These are phyloP conservation scores for Setomelanomma holmii DNA, from an alignment of 2,329 filamentous ascomycete genomes.

Conservation along the genomic window DNA sequence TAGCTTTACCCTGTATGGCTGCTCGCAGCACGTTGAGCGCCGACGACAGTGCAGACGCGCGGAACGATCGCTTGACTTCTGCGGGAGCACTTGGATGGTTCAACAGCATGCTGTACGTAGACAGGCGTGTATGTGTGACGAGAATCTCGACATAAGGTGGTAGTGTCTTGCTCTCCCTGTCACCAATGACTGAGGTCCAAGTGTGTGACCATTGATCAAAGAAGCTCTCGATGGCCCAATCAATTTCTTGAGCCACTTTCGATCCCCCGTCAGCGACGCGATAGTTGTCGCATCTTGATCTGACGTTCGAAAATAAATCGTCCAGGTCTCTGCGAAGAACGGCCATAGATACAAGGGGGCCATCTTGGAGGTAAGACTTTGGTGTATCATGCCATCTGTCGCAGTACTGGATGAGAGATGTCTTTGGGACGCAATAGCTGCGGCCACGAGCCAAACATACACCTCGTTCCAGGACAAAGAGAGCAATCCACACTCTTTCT, in stretches of 20 bases:
- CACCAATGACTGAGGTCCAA: constrained; percentile 55
- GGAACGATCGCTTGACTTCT: constrained; percentile 75
- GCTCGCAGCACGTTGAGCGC: constrained; percentile 77
- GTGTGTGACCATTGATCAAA: constrained; percentile 70
- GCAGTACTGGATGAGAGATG: constrained; percentile 70
- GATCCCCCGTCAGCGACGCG: constrained; percentile 60
- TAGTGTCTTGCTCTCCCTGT: constrained; percentile 57
- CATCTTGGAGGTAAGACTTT: constrained; percentile 71
- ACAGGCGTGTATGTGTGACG: constrained; percentile 73
- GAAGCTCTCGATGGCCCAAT: constrained; percentile 66
- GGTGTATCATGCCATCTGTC: constrained; percentile 72
- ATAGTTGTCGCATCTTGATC: constrained; percentile 66
- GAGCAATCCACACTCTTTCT: constrained; percentile 73
- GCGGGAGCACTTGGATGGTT: constrained; percentile 75
- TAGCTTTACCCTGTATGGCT: constrained; percentile 73
- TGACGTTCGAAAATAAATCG: constrained; percentile 64
- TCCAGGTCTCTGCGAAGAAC: constrained; percentile 72
- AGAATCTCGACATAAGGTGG: constrained; percentile 79
- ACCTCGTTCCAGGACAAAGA: constrained; percentile 76
- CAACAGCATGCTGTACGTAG: constrained; percentile 77
- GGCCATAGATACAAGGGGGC: constrained; percentile 74
- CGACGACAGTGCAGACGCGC: constrained; percentile 73
- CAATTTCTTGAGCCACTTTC: constrained; percentile 55
- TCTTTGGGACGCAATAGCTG: constrained; percentile 72
- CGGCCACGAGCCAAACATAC: constrained; percentile 74